phyloP scores from a whole-genome alignment of 208 protist genomes.

The Leishmania guyanensis region DNA sequence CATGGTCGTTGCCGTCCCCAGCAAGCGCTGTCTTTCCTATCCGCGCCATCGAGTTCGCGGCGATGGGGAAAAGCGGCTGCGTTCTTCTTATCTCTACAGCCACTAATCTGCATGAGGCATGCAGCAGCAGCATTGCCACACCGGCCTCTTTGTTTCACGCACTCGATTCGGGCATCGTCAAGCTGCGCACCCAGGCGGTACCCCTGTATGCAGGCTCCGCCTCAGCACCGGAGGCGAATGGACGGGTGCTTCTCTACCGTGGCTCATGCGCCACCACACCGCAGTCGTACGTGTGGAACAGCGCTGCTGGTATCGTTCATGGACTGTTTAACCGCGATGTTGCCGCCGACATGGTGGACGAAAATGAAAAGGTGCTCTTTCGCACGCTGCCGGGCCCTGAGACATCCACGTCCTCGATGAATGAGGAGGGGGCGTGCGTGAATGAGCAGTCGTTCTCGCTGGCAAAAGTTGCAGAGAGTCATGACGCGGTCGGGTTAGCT shows the following conservation, averaged over 20 bases:
- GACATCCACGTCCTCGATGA: background rate
- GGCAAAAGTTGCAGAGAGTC: slow-evolving; percentile 5
- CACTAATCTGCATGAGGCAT: slow-evolving; percentile 27
- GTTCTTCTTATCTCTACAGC: slow-evolving; percentile 24
- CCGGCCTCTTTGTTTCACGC: slow-evolving; percentile 8
- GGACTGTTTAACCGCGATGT: slow-evolving; percentile 41
- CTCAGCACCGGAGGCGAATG: slow-evolving; percentile 15
- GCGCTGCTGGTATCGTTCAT: slow-evolving; percentile 52
- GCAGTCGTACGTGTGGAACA: slow-evolving; percentile 69
- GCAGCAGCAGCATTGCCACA: slow-evolving; percentile 11
- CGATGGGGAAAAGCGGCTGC: slow-evolving; percentile 1
- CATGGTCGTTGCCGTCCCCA: slow-evolving; percentile 22
- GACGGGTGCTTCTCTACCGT: slow-evolving; percentile 50
- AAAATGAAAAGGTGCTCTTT: slow-evolving; percentile 23
- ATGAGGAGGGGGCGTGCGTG: background rate
- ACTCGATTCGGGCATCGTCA: background rate
- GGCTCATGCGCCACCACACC: slow-evolving; percentile 24
- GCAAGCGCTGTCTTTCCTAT: slow-evolving; percentile 4
- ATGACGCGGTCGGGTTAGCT: background rate
- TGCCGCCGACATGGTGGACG: slow-evolving; percentile 11
- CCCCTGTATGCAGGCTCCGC: slow-evolving; percentile 15
- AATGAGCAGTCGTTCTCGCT: slow-evolving; percentile 28
- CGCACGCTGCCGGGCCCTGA: background rate
- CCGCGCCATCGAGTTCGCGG: slow-evolving; percentile 14
- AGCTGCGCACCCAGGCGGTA: slow-evolving; percentile 26